Conservation (phyloP, 2,329 filamentous ascomycete genomes). For the Elsinoe ampelina region DNA sequence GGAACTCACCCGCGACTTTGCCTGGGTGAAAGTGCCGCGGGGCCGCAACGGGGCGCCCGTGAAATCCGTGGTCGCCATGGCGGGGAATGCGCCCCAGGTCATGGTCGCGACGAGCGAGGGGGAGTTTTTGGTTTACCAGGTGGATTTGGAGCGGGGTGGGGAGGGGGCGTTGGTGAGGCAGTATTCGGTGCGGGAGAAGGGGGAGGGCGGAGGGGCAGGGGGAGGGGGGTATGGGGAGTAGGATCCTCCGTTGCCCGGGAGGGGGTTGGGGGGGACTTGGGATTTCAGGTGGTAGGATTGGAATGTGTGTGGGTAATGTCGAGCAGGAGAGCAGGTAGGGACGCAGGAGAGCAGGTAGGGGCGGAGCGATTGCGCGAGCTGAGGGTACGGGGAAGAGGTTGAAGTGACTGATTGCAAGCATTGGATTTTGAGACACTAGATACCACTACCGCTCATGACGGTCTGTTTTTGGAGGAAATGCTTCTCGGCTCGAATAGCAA, state of each 20-base stretch:
- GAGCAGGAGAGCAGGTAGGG: too few species aligned
- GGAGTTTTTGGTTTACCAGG: slow-evolving; percentile 87
- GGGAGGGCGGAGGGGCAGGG: background rate
- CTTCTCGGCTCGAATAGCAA: background rate
- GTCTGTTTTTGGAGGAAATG: background rate
- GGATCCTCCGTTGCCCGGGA: background rate
- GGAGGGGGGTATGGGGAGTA: background rate
- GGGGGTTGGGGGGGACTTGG: background rate
- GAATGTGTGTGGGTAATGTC: too few species aligned
- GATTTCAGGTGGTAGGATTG: background rate
- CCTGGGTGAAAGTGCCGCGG: slow-evolving; percentile 87
- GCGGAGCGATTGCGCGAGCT: background rate
- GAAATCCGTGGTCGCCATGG: slow-evolving; percentile 94
- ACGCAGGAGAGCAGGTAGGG: too few species aligned
- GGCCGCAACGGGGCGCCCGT: slow-evolving; percentile 45
- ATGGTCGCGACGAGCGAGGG: slow-evolving; percentile 98
- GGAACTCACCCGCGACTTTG: slow-evolving; percentile 91
- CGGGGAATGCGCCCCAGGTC: slow-evolving; percentile 83
- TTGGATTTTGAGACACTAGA: slow-evolving; percentile 2
- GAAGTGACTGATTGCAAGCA: background rate
- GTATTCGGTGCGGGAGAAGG: slow-evolving; percentile 31
- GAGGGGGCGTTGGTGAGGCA: slow-evolving; percentile 87
- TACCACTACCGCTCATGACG: slow-evolving; percentile 11
- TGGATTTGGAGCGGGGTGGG: slow-evolving; percentile 88
- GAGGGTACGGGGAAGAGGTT: background rate